Percentiles rank a stretch among this genome's conserved stretches.
Conservation (phyloP, 2,329 filamentous ascomycete species). For the Graphilbum sp. region DNA sequence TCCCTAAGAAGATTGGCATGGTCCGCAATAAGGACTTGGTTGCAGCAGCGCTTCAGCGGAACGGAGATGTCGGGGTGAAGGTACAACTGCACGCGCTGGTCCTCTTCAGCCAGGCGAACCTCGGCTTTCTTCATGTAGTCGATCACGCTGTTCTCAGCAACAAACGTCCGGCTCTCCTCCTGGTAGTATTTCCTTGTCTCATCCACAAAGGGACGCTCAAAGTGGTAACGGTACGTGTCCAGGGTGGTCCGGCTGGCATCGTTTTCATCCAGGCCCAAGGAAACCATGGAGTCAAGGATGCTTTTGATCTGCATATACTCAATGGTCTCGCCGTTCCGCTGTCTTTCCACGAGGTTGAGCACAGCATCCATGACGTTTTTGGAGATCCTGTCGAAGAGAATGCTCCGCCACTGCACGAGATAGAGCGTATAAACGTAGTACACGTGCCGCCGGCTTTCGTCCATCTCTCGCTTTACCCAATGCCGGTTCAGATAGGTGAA, state of each 20-base stretch:
- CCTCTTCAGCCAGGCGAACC: conserved; percentile 74
- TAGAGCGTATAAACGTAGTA: conserved; percentile 98
- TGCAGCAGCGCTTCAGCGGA: conserved; percentile 72
- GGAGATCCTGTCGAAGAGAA: conserved; percentile 73
- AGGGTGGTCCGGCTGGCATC: conserved; percentile 89
- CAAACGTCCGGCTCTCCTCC: conserved; percentile 82
- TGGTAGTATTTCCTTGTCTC: conserved; percentile 79
- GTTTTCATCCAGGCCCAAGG: conserved; percentile 80
- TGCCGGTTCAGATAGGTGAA: conserved; percentile 94
- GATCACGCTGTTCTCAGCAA: conserved; percentile 92
- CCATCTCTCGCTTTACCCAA: conserved; percentile 98
- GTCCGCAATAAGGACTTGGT: conserved; percentile 75
- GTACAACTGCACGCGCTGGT: conserved; percentile 82
- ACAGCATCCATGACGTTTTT: conserved; percentile 90
- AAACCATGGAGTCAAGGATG: conserved; percentile 92
- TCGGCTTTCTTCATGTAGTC: conserved; percentile 99
- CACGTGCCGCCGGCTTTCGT: conserved; percentile 85
- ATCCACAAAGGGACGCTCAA: conserved; percentile 79
- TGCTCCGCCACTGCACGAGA: conserved; percentile 84
- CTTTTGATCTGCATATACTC: conserved; percentile 94
- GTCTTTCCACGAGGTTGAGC: conserved; percentile 87
- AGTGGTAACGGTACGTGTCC: conserved; percentile 84
- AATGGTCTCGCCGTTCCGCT: conserved; percentile 93
- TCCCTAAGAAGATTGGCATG: conserved; percentile 78
- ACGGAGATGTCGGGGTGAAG: conserved; percentile 79